Base-by-base conservation (phyloP, 2,329 filamentous ascomycete genomes). In the Fusarium coicis region DNA sequence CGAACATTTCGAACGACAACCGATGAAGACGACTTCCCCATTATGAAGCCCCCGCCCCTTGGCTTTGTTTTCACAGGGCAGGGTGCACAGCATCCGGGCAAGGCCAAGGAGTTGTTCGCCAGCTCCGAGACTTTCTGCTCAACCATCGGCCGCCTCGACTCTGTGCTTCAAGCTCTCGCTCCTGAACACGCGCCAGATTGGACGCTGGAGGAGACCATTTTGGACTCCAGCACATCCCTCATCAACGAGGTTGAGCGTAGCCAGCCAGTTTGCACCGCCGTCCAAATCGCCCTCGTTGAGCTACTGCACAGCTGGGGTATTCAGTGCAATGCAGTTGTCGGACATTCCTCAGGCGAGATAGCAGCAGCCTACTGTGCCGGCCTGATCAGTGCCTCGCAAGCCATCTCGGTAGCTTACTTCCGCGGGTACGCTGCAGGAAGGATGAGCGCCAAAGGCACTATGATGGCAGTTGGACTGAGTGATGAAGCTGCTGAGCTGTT, bases 171-270 rank as follows among this genome's bases (percentile, higher is more conserved):
- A 14, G 10, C 7, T 0, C 47, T 50, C 3, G 15, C 10, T 0
- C 30, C 30, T 10, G 21, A 50, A 10, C 5, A 50, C 16, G 30
- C 30, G 5, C 47, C 47, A 50, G 1, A 5, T 5, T 50, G 47
- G 47, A 50, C 21, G 7, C n/a, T 50, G 16, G 30, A 34, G 0
- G 47, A 23, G 10, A 50, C 30, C 0, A 50, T 50, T 21, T 18
- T 5, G 14, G 16, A 50, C 5, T 23, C 47, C 2, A 3, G 5
- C 30, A 19, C 16, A 19, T 3, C 0, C 2, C 2, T 18, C 0
- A 50, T 50, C 47, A 50, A 50, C 7, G 47, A 50, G 16, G 47
- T 50, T 4, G 30, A 50, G 30, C 47, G 47, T 1, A 50, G 47
- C 11, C 47, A 50, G 7, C 47, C 47, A 9, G 47, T 23, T 4